Evolutionary conservation across 257 asterid species (phyloP), one percentile per base, ranked within the genome.

Genomic region (Salvia splendens): DNA sequence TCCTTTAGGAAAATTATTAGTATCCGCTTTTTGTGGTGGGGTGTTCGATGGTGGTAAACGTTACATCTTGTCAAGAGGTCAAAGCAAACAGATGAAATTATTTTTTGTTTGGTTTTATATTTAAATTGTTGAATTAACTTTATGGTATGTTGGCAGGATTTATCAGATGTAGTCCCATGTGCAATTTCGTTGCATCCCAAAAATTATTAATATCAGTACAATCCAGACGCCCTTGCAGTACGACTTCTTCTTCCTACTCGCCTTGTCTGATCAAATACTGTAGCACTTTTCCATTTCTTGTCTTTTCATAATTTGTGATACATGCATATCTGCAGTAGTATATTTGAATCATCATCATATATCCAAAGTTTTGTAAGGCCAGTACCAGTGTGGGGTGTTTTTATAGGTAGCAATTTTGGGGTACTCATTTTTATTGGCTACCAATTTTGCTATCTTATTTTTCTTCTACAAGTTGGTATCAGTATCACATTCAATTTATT

Each of bases 51-150:
- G 58, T 55, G 52, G 47, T 47, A 17, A 70, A 57, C 55, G 85
- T 65, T 47, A 77, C 80, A 71, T 81, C 85, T 67, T 67, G 80
- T 81, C 85, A 73, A 72, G 35, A 14, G 40, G 83, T 81, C 86
- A 81, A 78, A 81, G 78, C 86, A 72, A 43, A 61, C 68, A 20
- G 64, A 3, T 17, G 51, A 36, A 32, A 8, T 48, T 8, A 3
- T 62, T 24, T 24, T 24, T 1, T 24, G 30, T 53, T 53, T 35
- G 0, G 11, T 9, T n/a, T 45, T 17, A 6, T 59, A 17, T 42
- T 51, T 16, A 4, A 12, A 3, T 4, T 4, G 20, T 16, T 7
- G 8, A 28, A 9, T 5, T 5, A 5, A 30, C 46, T 41, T 48
- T 72, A 64, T 64, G 30, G n/a, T 50, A 40, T 47, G 72, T 72